Base-by-base conservation (phyloP, 2,329 filamentous ascomycete genomes). In the Fusarium subtropicale region DNA sequence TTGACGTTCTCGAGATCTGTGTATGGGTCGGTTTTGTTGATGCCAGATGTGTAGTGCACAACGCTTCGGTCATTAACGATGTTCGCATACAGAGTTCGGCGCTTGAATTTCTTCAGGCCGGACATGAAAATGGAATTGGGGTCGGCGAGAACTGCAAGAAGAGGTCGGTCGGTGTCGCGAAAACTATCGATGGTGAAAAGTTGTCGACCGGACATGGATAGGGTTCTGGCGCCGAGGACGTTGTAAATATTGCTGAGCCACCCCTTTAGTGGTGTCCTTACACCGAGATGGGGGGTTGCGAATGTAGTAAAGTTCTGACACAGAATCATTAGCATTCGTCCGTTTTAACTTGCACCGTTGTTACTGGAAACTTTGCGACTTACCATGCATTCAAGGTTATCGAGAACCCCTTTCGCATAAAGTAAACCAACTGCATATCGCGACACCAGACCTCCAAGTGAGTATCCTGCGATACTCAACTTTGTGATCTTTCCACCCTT, bases 381-480 rank as follows among this genome's bases (percentile, higher is more conserved):
- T 82, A 91, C 89, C 80, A 95, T 87, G 69, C 95, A 95, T 76
- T 93, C 86, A 28, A 98, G 85, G 60, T 86, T 85, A 59, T 97
- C 90, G 59, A 98, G 89, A 60, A 93, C 84, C 11, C 94, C 93
- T 74, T 91, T 92, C 56, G 92, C 90, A 73, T 94, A 88, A 5
- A 98, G 84, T 74, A 98, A 81, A 1, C 95, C 95, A 59, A 97
- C 86, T 3, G 92, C 91, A 81, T 97, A 98, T 63, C 95, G 87
- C 12, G 93, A 90, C 7, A 98, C 89, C 9, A 98, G 83, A 0
- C 95, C 95, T 46, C 95, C 95, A 2, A 97, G 85, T 0, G 93
- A 97, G 79, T 98, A 97, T 39, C 95, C 95, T 44, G 95, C 86
- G 41, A 98, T 84, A 77, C 94, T 97, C 68, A 98, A 83, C 80